Conservation (phyloP, 2,329 filamentous ascomycete genomes). For the Cercospora brassicicola region DNA sequence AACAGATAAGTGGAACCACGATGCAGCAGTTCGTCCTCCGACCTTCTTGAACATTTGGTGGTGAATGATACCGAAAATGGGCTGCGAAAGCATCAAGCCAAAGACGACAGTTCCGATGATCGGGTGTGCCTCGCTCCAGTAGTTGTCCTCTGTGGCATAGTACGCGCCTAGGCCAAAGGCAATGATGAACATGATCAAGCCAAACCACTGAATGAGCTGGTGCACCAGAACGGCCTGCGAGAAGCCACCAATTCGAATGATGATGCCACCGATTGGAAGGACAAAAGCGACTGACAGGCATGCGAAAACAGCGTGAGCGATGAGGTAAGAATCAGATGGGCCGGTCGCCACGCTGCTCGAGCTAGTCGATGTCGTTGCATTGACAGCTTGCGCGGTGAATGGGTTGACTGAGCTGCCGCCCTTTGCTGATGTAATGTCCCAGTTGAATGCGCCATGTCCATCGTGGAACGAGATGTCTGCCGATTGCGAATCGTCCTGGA, state of each 20-base stretch:
- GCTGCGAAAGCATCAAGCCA: conserved; percentile 55
- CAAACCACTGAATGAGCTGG: conserved; percentile 51
- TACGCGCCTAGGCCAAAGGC: conserved; percentile 54
- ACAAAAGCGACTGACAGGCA: conserved; percentile 48
- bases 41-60: conserved; percentile 48
- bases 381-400: conserved; percentile 34
- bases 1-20: conserved; percentile 40
- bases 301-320: conserved; percentile 49
- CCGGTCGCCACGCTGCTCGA: conserved; percentile 3
- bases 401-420: conserved; percentile 47
- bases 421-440: conserved; percentile 53
- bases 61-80: conserved; percentile 55
- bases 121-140: conserved; percentile 51
- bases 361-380: conserved; percentile 12
- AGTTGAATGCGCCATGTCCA: conserved; percentile 43
- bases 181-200: conserved; percentile 50
- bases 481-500: conserved; percentile 48
- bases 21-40: conserved; percentile 47
- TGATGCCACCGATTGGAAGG: conserved; percentile 49
- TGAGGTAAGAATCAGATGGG: conserved; percentile 32
- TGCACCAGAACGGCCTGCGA: conserved; percentile 47
- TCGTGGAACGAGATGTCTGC: conserved; percentile 51
- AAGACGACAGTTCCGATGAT: conserved; percentile 57
- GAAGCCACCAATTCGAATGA: conserved; percentile 48
- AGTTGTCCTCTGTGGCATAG: conserved; percentile 15